Percentiles rank a stretch among this genome's conserved stretches.
phyloP scores from a whole-genome alignment of 2,329 filamentous ascomycete genomes.

The Ophiocordyceps polyrhachis-furcata region DNA sequence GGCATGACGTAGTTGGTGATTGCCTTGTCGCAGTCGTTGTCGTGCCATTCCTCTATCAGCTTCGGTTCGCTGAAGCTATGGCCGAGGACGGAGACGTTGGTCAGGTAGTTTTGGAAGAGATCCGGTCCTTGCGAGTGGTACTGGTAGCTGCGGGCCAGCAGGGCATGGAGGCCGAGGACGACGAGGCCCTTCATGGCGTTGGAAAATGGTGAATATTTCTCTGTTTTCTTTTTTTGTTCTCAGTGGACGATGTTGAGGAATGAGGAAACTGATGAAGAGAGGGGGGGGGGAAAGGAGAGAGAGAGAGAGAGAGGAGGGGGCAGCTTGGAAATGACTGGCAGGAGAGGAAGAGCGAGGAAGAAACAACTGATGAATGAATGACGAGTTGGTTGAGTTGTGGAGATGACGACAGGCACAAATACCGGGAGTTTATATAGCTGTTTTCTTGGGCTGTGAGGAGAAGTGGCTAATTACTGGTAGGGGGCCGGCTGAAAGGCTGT shows the following conservation, averaged over 20 bases:
- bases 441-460: too few relatives aligned
- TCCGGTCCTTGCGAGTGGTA: not conserved
- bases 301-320: not conserved
- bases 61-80: not conserved
- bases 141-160: not conserved
- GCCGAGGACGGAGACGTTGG: not conserved
- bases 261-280: not conserved
- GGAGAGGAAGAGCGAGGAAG: not conserved
- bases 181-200: not conserved
- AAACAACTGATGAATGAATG: not conserved
- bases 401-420: too few relatives aligned
- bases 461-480: too few relatives aligned
- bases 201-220: too few relatives aligned
- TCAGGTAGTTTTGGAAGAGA: not conserved
- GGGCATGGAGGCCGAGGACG: not conserved
- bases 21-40: not conserved
- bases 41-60: not conserved
- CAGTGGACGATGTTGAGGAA: not conserved
- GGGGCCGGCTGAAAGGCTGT: too few relatives aligned
- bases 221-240: not conserved
- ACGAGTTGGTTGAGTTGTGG: not conserved
- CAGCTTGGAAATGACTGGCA: not conserved
- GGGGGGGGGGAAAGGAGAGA: not conserved
- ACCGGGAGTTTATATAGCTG: too few relatives aligned
- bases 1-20: not conserved